phyloP scores from a whole-genome alignment of 2,329 filamentous ascomycete species.

The Colletotrichum karsti region DNA sequence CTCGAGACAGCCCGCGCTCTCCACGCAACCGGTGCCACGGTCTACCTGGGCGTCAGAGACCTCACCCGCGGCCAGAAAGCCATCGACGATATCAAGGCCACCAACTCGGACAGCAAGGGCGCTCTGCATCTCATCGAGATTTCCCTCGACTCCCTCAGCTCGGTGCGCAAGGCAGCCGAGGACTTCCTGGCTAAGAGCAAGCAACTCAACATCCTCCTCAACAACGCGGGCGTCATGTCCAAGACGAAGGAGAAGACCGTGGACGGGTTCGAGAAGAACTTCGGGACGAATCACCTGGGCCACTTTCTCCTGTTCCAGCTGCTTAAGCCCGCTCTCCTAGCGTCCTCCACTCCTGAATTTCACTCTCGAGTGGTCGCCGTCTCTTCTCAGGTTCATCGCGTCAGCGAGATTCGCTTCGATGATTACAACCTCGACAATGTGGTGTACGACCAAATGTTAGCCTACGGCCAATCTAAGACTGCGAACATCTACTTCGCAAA shows the following conservation, averaged over 20 bases:
- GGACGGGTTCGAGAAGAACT: conserved; percentile 45
- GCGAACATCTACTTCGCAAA: conserved; percentile 60
- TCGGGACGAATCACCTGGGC: conserved; percentile 60
- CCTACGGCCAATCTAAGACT: conserved; percentile 59
- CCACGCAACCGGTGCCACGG: conserved; percentile 43
- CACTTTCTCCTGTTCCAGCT: conserved; percentile 64
- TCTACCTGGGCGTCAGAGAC: conserved; percentile 46
- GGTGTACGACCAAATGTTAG: conserved; percentile 40
- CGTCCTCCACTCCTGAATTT: conserved; percentile 45
- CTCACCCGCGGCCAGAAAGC: conserved; percentile 40
- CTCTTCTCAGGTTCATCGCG: conserved; percentile 51
- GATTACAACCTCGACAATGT: conserved; percentile 34
- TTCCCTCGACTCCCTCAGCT: conserved; percentile 25
- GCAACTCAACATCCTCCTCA: conserved; percentile 42
- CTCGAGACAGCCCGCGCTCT: conserved; percentile 47
- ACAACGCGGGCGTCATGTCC: conserved; percentile 45
- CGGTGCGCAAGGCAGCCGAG: conserved; percentile 36
- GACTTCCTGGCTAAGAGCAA: conserved; percentile 37
- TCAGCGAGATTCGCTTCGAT: conserved; percentile 40
- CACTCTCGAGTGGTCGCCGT: conserved; percentile 56
- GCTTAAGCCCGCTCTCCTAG: conserved; percentile 52
- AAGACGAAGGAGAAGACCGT: conserved; percentile 12
- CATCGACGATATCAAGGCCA: conserved; percentile 30
- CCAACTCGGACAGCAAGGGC: not conserved
- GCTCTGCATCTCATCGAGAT: not conserved